Conservation (phyloP, 805 yeast genomes). For the Spathaspora sp. region DNA sequence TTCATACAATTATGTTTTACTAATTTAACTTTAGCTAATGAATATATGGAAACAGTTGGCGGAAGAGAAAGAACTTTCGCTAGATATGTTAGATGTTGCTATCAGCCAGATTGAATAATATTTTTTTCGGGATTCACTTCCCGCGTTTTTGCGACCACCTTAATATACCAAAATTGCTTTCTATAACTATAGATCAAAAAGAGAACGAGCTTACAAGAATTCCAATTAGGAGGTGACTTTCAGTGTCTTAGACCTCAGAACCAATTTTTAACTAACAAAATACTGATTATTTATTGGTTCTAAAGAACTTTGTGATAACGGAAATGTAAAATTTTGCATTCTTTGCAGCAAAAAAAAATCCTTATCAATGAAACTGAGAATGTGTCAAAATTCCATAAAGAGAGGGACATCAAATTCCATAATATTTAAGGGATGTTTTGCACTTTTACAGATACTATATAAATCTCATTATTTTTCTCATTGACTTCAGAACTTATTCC, state of each 20-base stretch:
- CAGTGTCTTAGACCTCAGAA: background rate
- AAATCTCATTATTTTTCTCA: background rate
- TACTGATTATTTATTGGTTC: background rate
- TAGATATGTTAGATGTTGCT: background rate
- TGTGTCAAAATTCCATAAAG: background rate
- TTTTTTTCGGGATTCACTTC: constrained; percentile 1
- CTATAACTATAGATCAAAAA: background rate
- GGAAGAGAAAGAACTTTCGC: background rate
- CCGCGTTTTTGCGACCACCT: background rate
- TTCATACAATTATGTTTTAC: background rate
- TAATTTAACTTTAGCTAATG: constrained; percentile 1
- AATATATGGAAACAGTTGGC: constrained; percentile 3
- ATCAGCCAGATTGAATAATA: background rate
- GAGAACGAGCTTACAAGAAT: background rate
- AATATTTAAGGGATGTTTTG: background rate
- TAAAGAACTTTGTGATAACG: background rate
- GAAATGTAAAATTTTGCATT: background rate
- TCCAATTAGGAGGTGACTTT: background rate
- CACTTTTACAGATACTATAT: background rate
- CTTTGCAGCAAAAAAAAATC: background rate
- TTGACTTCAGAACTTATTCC: background rate
- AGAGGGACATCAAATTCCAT: no score
- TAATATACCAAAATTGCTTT: background rate
- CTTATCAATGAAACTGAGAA: background rate
- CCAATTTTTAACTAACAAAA: no score